A percentile compares a stretch with the other conserved stretches of the same genome.
These are phyloP conservation scores for Aegilops tauschii DNA, from an alignment of 176 grass and related monocot species.

Conservation along the genomic window DNA sequence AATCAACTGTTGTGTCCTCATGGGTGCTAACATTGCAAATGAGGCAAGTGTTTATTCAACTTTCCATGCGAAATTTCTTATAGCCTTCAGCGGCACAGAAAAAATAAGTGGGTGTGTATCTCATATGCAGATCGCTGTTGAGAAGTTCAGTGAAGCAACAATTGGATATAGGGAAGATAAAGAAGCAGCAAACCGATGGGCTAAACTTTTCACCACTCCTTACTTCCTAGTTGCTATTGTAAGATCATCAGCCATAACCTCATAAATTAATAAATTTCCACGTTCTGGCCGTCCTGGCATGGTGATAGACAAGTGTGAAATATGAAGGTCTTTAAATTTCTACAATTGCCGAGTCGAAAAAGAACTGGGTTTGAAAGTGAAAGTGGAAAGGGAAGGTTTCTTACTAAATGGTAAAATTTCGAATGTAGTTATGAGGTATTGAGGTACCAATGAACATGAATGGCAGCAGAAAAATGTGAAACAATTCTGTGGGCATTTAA, in stretches of 20 bases:
- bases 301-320: background rate
- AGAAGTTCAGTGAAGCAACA: constrained; percentile 97
- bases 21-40: constrained; percentile 97
- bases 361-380: background rate
- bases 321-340: background rate
- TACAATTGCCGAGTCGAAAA: background rate
- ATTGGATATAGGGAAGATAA: constrained; percentile 85
- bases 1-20: constrained; percentile 94
- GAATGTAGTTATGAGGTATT: background rate
- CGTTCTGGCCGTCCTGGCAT: background rate
- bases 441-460: background rate
- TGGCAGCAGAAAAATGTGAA: background rate
- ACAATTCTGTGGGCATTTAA: background rate
- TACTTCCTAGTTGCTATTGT: constrained; percentile 87
- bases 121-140: constrained; percentile 72
- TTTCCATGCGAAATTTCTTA: background rate
- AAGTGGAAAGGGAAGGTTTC: background rate
- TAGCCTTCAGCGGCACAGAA: background rate
- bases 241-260: constrained; percentile 30
- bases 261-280: background rate
- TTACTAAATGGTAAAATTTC: background rate
- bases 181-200: constrained; percentile 72
- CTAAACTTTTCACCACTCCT: constrained; percentile 65
- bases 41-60: constrained; percentile 52
- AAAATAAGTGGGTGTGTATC: constrained; percentile 2